Conservation (phyloP, 179 eudicot genomes). For the Drosera spatulata region DNA sequence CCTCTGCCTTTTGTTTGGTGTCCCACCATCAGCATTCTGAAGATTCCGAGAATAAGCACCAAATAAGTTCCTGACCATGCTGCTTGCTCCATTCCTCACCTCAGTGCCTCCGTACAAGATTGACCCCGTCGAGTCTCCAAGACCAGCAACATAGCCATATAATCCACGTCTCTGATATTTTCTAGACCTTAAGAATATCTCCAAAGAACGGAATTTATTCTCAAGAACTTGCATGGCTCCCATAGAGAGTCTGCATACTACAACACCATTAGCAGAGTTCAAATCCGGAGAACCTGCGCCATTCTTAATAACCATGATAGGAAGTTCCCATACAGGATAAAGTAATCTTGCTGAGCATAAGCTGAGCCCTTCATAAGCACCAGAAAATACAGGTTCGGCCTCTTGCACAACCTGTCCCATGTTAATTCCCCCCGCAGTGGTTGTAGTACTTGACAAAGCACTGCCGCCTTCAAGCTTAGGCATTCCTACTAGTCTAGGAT, state of each 20-base stretch:
- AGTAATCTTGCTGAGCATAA: slow-evolving; percentile 92
- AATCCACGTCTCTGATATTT: slow-evolving; percentile 92
- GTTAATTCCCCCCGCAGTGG: slow-evolving; percentile 88
- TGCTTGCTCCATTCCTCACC: slow-evolving; percentile 55
- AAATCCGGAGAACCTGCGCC: slow-evolving; percentile 36
- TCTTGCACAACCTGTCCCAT: slow-evolving; percentile 99
- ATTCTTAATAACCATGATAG: slow-evolving; percentile 52
- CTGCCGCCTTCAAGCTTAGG: slow-evolving; percentile 92
- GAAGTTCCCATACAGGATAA: slow-evolving; percentile 94
- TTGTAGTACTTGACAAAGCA: slow-evolving; percentile 72
- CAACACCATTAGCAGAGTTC: slow-evolving; percentile 31
- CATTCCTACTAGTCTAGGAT: slow-evolving; percentile 90
- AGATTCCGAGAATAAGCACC: slow-evolving; percentile 55
- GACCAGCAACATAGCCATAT: slow-evolving; percentile 91
- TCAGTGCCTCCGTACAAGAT: slow-evolving; percentile 66
- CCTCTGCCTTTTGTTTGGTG: slow-evolving; percentile 83
- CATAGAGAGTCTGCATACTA: slow-evolving; percentile 70
- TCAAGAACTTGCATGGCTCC: slow-evolving; percentile 87
- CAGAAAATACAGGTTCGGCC: slow-evolving; percentile 96
- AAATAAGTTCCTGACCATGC: slow-evolving; percentile 64
- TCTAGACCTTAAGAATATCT: slow-evolving; percentile 74
- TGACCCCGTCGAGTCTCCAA: slow-evolving; percentile 92
- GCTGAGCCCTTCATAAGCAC: slow-evolving; percentile 96
- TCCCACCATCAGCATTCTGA: slow-evolving; percentile 45
- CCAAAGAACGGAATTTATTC: slow-evolving; percentile 81